phyloP scores from a whole-genome alignment of 768 basidiomycete species.

The Coprinopsis cinerea region DNA sequence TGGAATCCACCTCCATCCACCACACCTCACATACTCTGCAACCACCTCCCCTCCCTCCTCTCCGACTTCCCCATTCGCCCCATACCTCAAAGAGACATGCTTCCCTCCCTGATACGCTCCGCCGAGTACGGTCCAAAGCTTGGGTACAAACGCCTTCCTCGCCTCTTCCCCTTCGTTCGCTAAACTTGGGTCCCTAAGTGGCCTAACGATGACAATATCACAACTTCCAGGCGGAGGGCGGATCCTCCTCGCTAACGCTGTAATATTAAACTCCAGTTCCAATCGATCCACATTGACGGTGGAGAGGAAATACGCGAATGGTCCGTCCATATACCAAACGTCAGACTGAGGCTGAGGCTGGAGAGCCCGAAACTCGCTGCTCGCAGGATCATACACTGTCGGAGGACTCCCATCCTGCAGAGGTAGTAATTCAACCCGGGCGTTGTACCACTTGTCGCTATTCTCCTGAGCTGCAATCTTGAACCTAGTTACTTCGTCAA shows the following conservation, averaged over 20 bases:
- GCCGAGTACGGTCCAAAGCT: conserved; percentile 46
- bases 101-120: conserved; percentile 75
- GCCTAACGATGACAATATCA: conserved; percentile 76
- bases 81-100: conserved; percentile 62
- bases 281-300: conserved; percentile 82
- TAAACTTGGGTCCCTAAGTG: conserved; percentile 51
- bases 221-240: conserved; percentile 45
- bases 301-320: conserved; percentile 82
- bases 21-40: conserved; percentile 75
- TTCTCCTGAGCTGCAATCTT: conserved; percentile 80
- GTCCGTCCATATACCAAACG: conserved; percentile 48
- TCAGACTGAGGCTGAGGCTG: conserved; percentile 27
- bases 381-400: conserved; percentile 54
- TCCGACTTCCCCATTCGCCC: conserved; percentile 33
- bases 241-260: conserved; percentile 49
- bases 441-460: conserved; percentile 63
- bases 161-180: conserved; percentile 34
- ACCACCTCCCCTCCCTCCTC: conserved; percentile 47
- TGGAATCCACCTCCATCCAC: conserved; percentile 84
- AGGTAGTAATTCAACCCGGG: conserved; percentile 52
- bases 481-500: conserved; percentile 46
- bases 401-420: conserved; percentile 33
- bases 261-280: conserved; percentile 76
- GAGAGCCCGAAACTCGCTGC: conserved; percentile 37
- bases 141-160: conserved; percentile 46